Evolutionary conservation across 164 flowering plant genomes (phyloP), one percentile per base, ranked within the genome.

Genomic region (Santalum album): DNA sequence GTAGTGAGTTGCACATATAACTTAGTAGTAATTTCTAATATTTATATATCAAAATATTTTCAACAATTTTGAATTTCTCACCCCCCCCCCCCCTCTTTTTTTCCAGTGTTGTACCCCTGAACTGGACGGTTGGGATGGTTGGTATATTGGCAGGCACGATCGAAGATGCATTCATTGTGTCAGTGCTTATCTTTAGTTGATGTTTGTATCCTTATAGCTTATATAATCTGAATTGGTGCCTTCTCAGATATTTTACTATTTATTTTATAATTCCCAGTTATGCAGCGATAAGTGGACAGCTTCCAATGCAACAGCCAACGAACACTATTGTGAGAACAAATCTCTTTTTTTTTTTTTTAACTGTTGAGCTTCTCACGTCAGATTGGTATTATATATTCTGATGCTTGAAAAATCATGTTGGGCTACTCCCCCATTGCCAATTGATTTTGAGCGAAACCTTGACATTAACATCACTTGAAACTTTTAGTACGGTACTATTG

Each of bases 41-140:
- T 24, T 6, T 10, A 25, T 16, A 25, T 26, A 25, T 15, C 25
- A 16, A 17, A 25, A 49, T 9, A 25, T 16, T 24, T 51, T 18
- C 34, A 20, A 29, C 36, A 26, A 23, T 38, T 22, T 51, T 3
- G 12, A 16, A 6, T 3, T 19, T 25, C 21, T 21, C 44, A 39
- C 49, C 52, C n/a, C n/a, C n/a, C n/a, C n/a, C n/a, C n/a, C n/a
- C n/a, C n/a, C n/a, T n/a, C 6, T 54, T 9, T 22, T 56, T 60
- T 60, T 68, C 56, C 75, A 92, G 96, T 25, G 91, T 86, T 66
- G 78, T 92, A 68, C 98, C 95, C 42, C 66, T 86, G 56, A 88
- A 84, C 67, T 88, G 90, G 84, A 88, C 98, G 6, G 87, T 92
- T 25, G 98, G 98, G 46, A 82, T 83, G 91, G 81, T 88, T 60